These are phyloP conservation scores for Populus nigra DNA, from an alignment of 345 rosid genomes.

Conservation along the genomic window DNA sequence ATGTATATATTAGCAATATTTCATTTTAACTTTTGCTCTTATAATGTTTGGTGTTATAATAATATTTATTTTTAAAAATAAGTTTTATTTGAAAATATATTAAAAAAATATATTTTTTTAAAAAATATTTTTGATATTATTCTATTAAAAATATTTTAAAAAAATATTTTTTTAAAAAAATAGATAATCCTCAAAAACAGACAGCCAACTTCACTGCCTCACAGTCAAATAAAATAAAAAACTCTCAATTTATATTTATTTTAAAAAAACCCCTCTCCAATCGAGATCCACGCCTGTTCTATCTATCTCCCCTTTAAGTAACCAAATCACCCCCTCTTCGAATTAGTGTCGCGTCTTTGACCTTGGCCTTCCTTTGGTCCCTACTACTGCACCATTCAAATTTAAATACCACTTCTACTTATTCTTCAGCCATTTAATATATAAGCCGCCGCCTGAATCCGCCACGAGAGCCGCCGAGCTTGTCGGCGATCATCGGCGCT, in stretches of 20 bases:
- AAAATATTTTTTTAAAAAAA: too few relatives aligned
- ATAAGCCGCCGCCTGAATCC: background rate
- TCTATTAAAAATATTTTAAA: too few relatives aligned
- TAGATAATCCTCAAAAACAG: too few relatives aligned
- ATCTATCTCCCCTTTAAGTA: background rate
- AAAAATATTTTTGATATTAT: too few relatives aligned
- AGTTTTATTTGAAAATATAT: too few relatives aligned
- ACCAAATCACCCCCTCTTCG: background rate
- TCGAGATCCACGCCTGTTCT: background rate
- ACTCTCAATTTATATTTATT: background rate
- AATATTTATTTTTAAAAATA: too few relatives aligned
- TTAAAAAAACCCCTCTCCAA: background rate
- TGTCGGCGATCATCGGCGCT: slow-evolving; percentile 4
- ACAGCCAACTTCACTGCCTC: background rate
- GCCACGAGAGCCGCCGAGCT: background rate
- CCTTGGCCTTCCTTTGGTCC: background rate
- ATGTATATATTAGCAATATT: too few relatives aligned
- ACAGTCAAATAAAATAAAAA: background rate
- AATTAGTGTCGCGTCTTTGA: background rate
- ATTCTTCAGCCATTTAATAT: background rate
- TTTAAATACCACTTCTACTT: background rate
- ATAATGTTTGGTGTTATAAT: too few relatives aligned
- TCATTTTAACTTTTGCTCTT: too few relatives aligned
- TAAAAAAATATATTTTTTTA: too few relatives aligned
- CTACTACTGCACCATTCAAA: background rate